phyloP scores from a whole-genome alignment of 2,329 filamentous ascomycete species.

The Colletotrichum sp. region DNA sequence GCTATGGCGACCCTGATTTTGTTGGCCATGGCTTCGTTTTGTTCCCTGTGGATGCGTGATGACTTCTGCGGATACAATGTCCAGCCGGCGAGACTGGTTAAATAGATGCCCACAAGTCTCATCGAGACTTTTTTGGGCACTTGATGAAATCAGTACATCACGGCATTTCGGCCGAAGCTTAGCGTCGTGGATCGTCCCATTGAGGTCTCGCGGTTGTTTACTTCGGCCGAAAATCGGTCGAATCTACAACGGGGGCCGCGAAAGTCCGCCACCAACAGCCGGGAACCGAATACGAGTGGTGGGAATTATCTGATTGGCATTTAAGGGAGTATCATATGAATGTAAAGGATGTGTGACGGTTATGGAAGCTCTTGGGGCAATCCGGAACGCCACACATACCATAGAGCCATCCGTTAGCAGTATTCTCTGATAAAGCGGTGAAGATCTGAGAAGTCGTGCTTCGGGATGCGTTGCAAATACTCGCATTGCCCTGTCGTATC shows the following conservation, averaged over 20 bases:
- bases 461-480: background rate
- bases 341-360: background rate
- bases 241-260: background rate
- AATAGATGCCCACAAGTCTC: background rate
- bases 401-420: background rate
- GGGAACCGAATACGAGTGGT: background rate
- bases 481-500: rapidly evolving
- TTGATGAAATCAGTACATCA: background rate
- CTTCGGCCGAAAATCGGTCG: background rate
- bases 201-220: rapidly evolving
- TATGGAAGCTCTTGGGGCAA: background rate
- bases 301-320: background rate
- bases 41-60: background rate
- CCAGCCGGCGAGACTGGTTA: background rate
- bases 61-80: background rate
- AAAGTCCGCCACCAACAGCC: background rate
- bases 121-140: background rate
- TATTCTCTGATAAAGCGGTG: background rate
- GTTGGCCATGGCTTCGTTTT: background rate
- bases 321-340: background rate
- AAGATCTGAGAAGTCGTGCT: background rate
- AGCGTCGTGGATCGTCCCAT: background rate
- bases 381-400: background rate
- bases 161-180: background rate
- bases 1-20: background rate